phyloP scores from a whole-genome alignment of 2,329 filamentous ascomycete genomes.

The Botrytis porri region DNA sequence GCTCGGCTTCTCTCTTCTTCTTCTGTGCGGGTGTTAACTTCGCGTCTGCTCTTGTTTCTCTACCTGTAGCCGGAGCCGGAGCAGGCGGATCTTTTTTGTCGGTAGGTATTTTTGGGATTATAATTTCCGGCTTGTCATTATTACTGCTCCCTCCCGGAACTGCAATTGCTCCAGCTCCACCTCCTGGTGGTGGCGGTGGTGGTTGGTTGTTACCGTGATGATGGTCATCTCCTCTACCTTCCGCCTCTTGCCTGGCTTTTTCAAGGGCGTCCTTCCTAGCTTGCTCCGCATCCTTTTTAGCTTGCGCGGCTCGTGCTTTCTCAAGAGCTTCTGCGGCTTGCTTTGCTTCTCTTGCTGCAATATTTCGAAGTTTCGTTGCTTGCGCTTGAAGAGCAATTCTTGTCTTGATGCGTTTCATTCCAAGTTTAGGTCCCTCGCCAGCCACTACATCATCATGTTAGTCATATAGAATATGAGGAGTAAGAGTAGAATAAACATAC shows the following conservation, averaged over 20 bases:
- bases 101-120: too few relatives aligned
- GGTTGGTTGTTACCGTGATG: background rate
- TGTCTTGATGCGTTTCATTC: slow-evolving; percentile 12
- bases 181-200: background rate
- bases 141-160: background rate
- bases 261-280: background rate
- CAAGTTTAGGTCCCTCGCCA: slow-evolving; percentile 9
- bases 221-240: background rate
- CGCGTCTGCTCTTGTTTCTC: too few relatives aligned
- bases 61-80: background rate
- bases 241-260: background rate
- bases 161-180: background rate
- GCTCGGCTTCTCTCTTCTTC: background rate
- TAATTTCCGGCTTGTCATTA: background rate
- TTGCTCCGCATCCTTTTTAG: background rate
- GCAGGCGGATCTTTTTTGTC: background rate
- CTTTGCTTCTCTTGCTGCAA: background rate
- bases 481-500: background rate
- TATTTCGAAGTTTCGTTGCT: background rate
- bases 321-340: background rate
- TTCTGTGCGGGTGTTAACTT: background rate
- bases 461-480: background rate
- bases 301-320: background rate
- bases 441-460: slow-evolving; percentile 1
- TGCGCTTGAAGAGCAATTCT: slow-evolving; percentile 5